Conservation (phyloP, 176 grass and related monocot species). For the Musa itinerans region DNA sequence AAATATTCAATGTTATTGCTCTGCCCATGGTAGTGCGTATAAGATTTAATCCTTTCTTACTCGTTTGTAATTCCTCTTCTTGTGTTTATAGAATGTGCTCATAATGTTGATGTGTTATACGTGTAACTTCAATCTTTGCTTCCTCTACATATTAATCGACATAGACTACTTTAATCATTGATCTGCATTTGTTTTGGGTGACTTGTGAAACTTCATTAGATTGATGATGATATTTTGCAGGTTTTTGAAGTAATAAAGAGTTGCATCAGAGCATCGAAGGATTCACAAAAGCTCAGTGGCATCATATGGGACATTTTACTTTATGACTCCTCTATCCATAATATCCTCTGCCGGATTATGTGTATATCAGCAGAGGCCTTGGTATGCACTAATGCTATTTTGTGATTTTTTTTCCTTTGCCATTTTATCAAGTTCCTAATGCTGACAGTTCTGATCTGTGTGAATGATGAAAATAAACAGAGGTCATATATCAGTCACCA, state of each 20-base stretch:
- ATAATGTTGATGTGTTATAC: too few relatives aligned
- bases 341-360: constrained; percentile 50
- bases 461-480: constrained; percentile 28
- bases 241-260: constrained; percentile 74
- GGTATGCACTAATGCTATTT: constrained; percentile 29
- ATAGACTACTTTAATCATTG: too few relatives aligned
- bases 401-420: background rate
- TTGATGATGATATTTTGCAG: constrained; percentile 27
- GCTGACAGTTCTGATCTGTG: constrained; percentile 24
- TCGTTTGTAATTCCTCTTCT: background rate
- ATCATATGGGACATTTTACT: constrained; percentile 68
- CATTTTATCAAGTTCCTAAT: constrained; percentile 2
- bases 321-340: constrained; percentile 72
- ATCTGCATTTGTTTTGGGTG: background rate
- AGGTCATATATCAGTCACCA: constrained; percentile 32
- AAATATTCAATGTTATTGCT: background rate
- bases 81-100: too few relatives aligned
- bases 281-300: constrained; percentile 37
- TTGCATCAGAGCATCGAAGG: constrained; percentile 50
- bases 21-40: background rate
- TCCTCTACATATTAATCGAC: too few relatives aligned
- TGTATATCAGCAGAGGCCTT: constrained; percentile 42
- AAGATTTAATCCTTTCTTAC: background rate
- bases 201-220: background rate
- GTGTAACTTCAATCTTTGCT: too few relatives aligned